phyloP scores from a whole-genome alignment of 1,284 basidiomycete species.

The Pterula multifida region DNA sequence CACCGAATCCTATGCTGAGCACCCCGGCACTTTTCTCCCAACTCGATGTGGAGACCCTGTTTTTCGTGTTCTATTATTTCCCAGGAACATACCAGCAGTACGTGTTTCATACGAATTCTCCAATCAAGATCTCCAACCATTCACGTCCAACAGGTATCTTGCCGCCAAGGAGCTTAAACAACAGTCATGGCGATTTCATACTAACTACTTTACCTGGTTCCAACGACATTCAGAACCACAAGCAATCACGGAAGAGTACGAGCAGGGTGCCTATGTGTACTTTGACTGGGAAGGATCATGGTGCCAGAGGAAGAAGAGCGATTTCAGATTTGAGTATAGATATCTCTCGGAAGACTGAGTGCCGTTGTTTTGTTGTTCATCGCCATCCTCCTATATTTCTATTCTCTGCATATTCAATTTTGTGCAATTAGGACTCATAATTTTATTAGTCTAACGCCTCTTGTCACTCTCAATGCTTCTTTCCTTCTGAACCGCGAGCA shows the following conservation, averaged over 20 bases:
- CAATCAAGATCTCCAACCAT: constrained; percentile 1
- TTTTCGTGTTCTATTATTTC: constrained; percentile 98
- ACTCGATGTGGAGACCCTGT: constrained; percentile 94
- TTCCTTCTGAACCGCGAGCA: not conserved
- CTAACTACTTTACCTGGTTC: constrained; percentile 99
- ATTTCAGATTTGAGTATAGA: constrained; percentile 93
- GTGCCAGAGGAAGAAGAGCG: constrained; percentile 97
- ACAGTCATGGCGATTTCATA: constrained; percentile 98
- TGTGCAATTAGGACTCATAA: not conserved
- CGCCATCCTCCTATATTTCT: constrained; percentile 8
- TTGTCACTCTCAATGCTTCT: not conserved
- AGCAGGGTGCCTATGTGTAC: constrained; percentile 96
- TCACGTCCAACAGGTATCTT: constrained; percentile 53
- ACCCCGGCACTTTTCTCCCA: constrained; percentile 84
- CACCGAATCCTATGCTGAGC: constrained; percentile 72
- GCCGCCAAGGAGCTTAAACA: constrained; percentile 96
- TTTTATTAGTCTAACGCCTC: not conserved
- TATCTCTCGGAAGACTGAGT: constrained; percentile 78
- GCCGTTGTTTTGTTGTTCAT: constrained; percentile 6
- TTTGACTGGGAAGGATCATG: constrained; percentile 97
- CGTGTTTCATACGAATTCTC: constrained; percentile 17
- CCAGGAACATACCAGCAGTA: constrained; percentile 96
- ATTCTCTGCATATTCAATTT: not conserved
- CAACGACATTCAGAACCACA: constrained; percentile 98
- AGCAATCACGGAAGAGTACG: constrained; percentile 98